These are phyloP conservation scores for Cystobasidium ongulense DNA, from an alignment of 768 basidiomycete species.

Conservation along the genomic window DNA sequence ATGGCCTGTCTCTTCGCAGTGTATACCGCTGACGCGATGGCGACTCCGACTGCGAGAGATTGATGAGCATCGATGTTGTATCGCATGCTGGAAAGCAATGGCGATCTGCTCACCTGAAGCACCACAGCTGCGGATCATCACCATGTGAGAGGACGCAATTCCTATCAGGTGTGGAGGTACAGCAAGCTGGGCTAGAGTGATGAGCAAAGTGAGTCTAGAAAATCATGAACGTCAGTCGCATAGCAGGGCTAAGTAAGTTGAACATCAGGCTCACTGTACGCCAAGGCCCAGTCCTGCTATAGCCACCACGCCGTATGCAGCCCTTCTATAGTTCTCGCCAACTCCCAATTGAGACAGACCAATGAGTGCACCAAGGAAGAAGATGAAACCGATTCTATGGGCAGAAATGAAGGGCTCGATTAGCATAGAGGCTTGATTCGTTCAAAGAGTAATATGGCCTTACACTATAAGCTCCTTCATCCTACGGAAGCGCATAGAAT, in stretches of 20 bases:
- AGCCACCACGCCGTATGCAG: background rate
- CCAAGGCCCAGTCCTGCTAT: slow-evolving; percentile 3
- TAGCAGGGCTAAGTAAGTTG: background rate
- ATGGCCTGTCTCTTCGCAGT: slow-evolving; percentile 1
- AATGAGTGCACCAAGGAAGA: background rate
- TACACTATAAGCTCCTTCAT: slow-evolving; percentile 6
- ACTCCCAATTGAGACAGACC: background rate
- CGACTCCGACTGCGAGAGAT: background rate
- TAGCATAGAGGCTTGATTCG: background rate
- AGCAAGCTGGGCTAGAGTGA: slow-evolving; percentile 5
- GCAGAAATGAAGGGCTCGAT: background rate
- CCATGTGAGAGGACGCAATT: background rate
- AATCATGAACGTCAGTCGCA: background rate
- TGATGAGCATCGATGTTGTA: background rate
- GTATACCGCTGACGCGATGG: slow-evolving; percentile 1
- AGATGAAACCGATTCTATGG: background rate
- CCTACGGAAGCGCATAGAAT: background rate
- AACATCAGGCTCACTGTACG: background rate
- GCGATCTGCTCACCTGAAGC: background rate
- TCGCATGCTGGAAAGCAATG: background rate
- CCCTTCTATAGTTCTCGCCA: too few species aligned
- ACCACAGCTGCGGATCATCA: background rate
- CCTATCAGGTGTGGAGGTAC: background rate
- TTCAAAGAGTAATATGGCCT: background rate
- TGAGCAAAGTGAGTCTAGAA: slow-evolving; percentile 9